Percentiles rank a stretch among this genome's conserved stretches.
Evolutionary conservation across 768 basidiomycete genomes (phyloP).

Genomic region (Naganishia friedmannii): DNA sequence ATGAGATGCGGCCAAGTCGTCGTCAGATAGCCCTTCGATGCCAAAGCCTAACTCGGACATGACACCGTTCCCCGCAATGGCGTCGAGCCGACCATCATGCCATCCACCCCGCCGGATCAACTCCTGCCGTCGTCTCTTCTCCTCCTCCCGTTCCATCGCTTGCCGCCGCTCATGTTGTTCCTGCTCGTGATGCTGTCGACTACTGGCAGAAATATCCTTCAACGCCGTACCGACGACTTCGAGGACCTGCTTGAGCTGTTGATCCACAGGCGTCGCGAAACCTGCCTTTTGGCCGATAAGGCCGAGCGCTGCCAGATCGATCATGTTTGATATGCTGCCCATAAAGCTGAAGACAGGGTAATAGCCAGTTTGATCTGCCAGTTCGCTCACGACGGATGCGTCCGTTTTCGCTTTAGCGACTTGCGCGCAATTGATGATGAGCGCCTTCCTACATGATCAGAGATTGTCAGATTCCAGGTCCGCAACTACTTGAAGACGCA

Average conservation of each 20-base stretch:
- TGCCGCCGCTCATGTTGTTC: conserved; percentile 55
- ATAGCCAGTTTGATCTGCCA: conserved; percentile 69
- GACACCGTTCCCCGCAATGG: conserved; percentile 76
- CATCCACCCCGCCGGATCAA: conserved; percentile 65
- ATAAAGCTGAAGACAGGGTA: conserved; percentile 84
- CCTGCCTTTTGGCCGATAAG: conserved; percentile 97
- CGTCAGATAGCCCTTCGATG: conserved; percentile 61
- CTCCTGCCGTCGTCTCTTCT: conserved; percentile 51
- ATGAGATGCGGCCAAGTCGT: conserved; percentile 48
- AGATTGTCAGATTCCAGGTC: neutral
- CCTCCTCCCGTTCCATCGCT: conserved; percentile 52
- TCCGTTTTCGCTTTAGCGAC: conserved; percentile 65
- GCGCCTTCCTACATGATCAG: conserved; percentile 57
- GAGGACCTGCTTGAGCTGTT: conserved; percentile 81
- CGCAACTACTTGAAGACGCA: too few relatives aligned
- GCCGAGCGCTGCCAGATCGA: conserved; percentile 88
- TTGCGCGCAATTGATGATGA: conserved; percentile 79
- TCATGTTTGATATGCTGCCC: conserved; percentile 72
- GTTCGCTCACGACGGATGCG: conserved; percentile 61
- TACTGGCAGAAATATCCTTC: conserved; percentile 59
- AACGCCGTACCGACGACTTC: conserved; percentile 72
- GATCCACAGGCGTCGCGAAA: conserved; percentile 69
- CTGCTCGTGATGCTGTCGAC: conserved; percentile 52
- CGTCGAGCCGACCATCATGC: conserved; percentile 84
- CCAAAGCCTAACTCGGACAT: conserved; percentile 84